A percentile compares a stretch with the other conserved stretches of the same genome.
Conservation (phyloP, 371 early-diverging fungal genomes). For the Mortierella sp. region DNA sequence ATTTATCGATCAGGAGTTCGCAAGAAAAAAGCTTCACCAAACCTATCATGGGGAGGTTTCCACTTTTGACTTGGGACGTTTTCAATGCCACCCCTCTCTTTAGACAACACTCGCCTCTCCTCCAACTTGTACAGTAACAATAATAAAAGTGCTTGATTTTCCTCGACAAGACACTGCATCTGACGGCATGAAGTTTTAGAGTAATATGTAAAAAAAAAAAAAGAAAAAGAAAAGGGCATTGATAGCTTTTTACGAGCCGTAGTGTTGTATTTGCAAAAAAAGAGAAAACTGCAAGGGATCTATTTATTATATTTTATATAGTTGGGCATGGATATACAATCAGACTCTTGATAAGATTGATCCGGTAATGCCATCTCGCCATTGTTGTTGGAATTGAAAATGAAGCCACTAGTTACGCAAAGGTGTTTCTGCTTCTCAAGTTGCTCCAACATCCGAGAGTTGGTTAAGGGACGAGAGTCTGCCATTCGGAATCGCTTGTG, state of each 20-base stretch:
- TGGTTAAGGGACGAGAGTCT: no score
- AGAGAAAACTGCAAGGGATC: neutral
- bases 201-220: neutral
- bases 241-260: neutral
- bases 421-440: no score
- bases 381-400: no score
- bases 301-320: neutral
- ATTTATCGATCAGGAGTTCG: no score
- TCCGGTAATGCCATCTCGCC: no score
- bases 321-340: conserved; percentile 5
- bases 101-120: conserved; percentile 4
- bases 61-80: neutral
- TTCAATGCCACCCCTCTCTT: neutral
- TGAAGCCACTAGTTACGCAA: no score
- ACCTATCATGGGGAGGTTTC: no score
- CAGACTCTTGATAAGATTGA: no score
- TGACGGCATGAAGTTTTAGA: neutral
- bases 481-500: no score
- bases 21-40: no score
- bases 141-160: neutral
- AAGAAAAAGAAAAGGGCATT: neutral
- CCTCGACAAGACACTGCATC: neutral
- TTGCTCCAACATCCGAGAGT: no score
- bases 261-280: neutral
- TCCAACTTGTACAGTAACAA: conserved; percentile 11